phyloP scores from a whole-genome alignment of 495 filamentous ascomycete species.

The Lasiosphaeria hispida region DNA sequence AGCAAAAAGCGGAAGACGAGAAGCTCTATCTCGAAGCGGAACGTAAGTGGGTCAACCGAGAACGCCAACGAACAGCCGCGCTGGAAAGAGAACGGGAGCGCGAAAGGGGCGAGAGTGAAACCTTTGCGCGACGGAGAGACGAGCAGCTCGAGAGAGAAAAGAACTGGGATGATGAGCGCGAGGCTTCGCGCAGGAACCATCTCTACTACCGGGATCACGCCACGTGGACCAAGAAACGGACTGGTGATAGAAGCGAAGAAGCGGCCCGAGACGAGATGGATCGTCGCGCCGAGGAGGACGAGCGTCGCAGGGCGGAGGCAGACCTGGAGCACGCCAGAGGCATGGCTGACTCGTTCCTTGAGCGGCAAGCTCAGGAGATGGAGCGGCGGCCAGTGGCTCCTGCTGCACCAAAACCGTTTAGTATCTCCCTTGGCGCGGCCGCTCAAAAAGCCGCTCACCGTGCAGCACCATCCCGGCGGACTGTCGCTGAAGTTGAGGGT shows the following conservation, averaged over 20 bases:
- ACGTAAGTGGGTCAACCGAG: conserved; percentile 84
- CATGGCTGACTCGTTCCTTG: conserved; percentile 91
- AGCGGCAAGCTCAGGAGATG: conserved; percentile 82
- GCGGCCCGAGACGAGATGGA: conserved; percentile 75
- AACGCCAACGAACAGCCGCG: conserved; percentile 77
- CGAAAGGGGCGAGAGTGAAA: conserved; percentile 72
- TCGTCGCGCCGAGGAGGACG: conserved; percentile 71
- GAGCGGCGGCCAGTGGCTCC: conserved; percentile 57
- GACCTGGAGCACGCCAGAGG: conserved; percentile 76
- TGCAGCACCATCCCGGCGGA: conserved; percentile 64
- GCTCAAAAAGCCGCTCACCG: conserved; percentile 76
- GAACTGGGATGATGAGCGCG: conserved; percentile 87
- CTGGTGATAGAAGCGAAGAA: conserved; percentile 68
- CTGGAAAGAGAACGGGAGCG: conserved; percentile 77
- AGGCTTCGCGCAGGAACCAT: conserved; percentile 66
- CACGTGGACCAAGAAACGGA: conserved; percentile 80
- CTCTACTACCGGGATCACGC: conserved; percentile 85
- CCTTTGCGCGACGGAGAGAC: conserved; percentile 48
- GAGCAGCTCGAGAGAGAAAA: conserved; percentile 69
- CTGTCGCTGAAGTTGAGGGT: conserved; percentile 89
- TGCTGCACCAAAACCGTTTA: conserved; percentile 82
- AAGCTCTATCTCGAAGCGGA: conserved; percentile 84
- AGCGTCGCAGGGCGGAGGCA: conserved; percentile 63
- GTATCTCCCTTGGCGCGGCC: conserved; percentile 85
- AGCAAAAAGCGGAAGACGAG: conserved; percentile 70